Evolutionary conservation across 2,329 filamentous ascomycete genomes (phyloP).

Genomic region (Curvularia lunata): DNA sequence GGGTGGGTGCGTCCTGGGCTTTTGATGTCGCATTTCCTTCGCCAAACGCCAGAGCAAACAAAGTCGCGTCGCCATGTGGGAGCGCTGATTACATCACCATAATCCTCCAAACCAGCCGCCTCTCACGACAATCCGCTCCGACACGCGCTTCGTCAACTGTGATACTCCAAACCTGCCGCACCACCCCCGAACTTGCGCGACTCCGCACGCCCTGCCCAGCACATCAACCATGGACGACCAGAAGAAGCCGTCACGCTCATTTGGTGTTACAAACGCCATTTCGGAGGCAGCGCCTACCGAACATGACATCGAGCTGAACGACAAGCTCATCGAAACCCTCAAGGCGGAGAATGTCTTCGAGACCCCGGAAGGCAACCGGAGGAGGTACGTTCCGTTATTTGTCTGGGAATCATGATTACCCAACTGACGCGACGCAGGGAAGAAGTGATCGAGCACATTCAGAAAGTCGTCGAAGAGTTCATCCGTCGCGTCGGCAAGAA

Average conservation of each 20-base stretch:
- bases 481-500: constrained; percentile 78
- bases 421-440: constrained; percentile 58
- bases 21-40: constrained; percentile 26
- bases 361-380: constrained; percentile 78
- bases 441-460: constrained; percentile 75
- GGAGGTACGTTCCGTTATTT: constrained; percentile 66
- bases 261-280: constrained; percentile 85
- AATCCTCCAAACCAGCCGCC: constrained; percentile 7
- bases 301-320: constrained; percentile 76
- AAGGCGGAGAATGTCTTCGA: constrained; percentile 93
- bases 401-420: not conserved
- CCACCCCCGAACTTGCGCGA: constrained; percentile 29
- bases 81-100: constrained; percentile 26
- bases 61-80: constrained; percentile 43
- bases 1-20: constrained; percentile 16
- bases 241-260: constrained; percentile 45
- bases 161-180: constrained; percentile 27
- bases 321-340: constrained; percentile 81
- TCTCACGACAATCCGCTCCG: constrained; percentile 21
- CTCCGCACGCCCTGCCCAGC: constrained; percentile 11
- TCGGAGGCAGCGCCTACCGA: constrained; percentile 78
- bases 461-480: constrained; percentile 83
- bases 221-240: constrained; percentile 41
- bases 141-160: constrained; percentile 23
- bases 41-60: constrained; percentile 13